Evolutionary conservation across 2,329 filamentous ascomycete species (phyloP).

Genomic region (Fusarium sp.): DNA sequence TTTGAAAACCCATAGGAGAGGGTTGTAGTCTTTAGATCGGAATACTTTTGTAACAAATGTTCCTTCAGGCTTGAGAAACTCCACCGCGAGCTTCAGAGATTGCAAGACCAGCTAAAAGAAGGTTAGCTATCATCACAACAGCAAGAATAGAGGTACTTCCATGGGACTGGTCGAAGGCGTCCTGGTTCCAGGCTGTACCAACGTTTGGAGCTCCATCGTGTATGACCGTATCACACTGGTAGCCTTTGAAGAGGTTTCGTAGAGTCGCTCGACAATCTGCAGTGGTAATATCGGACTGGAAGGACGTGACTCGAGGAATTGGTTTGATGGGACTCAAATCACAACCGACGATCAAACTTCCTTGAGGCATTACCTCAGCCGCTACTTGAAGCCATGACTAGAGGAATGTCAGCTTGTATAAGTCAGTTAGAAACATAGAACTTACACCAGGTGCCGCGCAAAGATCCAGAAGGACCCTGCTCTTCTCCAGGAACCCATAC

Average conservation of each 20-base stretch:
- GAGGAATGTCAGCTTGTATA: constrained; percentile 43
- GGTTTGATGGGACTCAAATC: constrained; percentile 96
- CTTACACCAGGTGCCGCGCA: constrained; percentile 93
- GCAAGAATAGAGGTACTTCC: constrained; percentile 57
- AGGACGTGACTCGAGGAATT: constrained; percentile 92
- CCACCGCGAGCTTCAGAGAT: constrained; percentile 91
- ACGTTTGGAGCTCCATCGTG: constrained; percentile 99
- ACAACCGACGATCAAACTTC: constrained; percentile 86
- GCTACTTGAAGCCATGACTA: constrained; percentile 97
- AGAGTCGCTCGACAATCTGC: constrained; percentile 95
- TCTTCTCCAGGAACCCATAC: constrained; percentile 97
- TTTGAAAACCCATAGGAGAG: constrained; percentile 96
- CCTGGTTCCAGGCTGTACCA: constrained; percentile 97
- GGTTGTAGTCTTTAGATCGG: constrained; percentile 96
- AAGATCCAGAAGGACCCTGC: constrained; percentile 95
- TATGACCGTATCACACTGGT: constrained; percentile 95
- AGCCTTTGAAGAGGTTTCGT: constrained; percentile 88
- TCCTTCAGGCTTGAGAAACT: constrained; percentile 89
- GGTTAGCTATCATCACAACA: background rate
- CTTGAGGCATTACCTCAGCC: constrained; percentile 93
- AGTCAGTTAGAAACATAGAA: background rate
- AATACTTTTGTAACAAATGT: constrained; percentile 99
- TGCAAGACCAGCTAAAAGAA: constrained; percentile 73
- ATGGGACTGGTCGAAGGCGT: constrained; percentile 85
- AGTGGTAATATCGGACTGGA: constrained; percentile 97